Evolutionary conservation across 2,329 filamentous ascomycete species (phyloP), one percentile per base, ranked within the genome.

Genomic region (Colletotrichum sp.): DNA sequence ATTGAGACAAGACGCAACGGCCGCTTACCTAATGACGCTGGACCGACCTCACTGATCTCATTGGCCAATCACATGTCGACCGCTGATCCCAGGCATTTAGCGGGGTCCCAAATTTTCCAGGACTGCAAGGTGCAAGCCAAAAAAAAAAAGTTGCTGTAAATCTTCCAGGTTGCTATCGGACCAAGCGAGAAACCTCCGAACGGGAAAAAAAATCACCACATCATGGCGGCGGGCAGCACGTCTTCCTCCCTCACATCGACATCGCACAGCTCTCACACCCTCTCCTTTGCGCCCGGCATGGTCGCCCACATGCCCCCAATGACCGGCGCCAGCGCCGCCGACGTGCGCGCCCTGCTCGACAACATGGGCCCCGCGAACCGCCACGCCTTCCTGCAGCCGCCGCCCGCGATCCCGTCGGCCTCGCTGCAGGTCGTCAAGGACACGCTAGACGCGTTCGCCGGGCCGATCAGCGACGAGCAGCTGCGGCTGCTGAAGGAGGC

Each of bases 341-440:
- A 88, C 68, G 84, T 87, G 79, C 78, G 85, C 22, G 87, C 88
- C 30, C 87, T 94, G 75, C 86, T 93, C 76, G 88, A 92, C 74
- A 88, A 87, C 77, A 87, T 95, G 65, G 86, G 85, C 77, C 84
- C 92, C 18, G 86, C 88, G 74, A 91, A 91, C 75, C 93, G 94
- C 15, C 93, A 96, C 81, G 84, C 86, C 30, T 98, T 98, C 82
- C 88, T 98, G n/a, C 93, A 94, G 78, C 96, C 96, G 6, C 88
- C 91, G 4, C 80, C 89, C 9, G 85, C 91, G 27, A 88, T 98
- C 36, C 91, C 95, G 61, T 89, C 90, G 36, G 92, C 93, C 5
- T 93, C 95, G 22, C 87, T 97, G 27, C 90, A 92, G 73, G 91
- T 95, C 67, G 93, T 94, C n/a, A 98, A 98, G 85, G 88, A 91